A percentile compares a stretch with the other conserved stretches of the same genome.
Conservation (phyloP, 1,284 basidiomycete genomes). For the Cryptococcus sp. region DNA sequence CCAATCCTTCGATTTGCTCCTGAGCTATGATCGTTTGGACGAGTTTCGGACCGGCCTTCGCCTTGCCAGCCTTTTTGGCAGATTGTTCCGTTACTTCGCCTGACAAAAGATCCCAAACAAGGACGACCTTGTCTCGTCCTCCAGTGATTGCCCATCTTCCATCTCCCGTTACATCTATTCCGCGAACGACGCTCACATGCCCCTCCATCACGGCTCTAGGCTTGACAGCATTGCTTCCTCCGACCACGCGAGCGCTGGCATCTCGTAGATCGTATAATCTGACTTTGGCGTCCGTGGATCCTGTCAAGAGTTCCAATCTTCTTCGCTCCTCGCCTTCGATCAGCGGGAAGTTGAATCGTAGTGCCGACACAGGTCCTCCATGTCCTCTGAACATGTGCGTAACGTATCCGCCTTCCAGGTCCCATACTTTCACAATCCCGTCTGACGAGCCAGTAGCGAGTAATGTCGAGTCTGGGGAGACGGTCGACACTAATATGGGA, state of each 20-base stretch:
- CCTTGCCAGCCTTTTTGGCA: constrained; percentile 54
- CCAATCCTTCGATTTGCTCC: constrained; percentile 84
- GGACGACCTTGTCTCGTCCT: constrained; percentile 83
- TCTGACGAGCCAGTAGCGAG: constrained; percentile 95
- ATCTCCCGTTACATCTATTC: constrained; percentile 77
- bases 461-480: constrained; percentile 85
- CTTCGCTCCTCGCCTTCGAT: constrained; percentile 28
- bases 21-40: constrained; percentile 82
- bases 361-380: constrained; percentile 89
- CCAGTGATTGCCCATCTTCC: constrained; percentile 85
- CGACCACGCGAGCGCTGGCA: constrained; percentile 59
- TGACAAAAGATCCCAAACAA: constrained; percentile 77
- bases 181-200: constrained; percentile 86
- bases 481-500: constrained; percentile 83
- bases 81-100: constrained; percentile 26
- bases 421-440: constrained; percentile 96
- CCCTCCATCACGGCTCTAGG: constrained; percentile 81
- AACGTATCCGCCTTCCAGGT: constrained; percentile 79
- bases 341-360: constrained; percentile 72
- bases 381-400: constrained; percentile 97
- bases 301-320: constrained; percentile 81
- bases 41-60: constrained; percentile 62
- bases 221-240: constrained; percentile 59
- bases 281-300: constrained; percentile 82
- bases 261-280: constrained; percentile 84